Evolutionary conservation across 345 rosid genomes (phyloP).

Genomic region (Toxicodendron radicans): DNA sequence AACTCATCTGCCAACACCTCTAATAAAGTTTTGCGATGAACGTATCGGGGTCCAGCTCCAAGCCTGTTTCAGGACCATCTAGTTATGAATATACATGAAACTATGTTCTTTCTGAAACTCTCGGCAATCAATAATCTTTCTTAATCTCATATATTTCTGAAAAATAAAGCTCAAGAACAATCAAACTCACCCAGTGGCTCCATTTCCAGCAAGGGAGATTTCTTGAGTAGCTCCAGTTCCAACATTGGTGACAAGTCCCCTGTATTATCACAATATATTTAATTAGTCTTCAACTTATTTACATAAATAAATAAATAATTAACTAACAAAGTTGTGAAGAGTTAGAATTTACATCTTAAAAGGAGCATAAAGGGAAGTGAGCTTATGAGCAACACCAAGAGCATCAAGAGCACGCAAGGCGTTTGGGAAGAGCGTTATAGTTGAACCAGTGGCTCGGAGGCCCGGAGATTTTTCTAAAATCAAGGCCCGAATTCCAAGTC

Average conservation of each 20-base stretch:
- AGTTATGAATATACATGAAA: too few relatives aligned
- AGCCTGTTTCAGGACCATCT: not conserved
- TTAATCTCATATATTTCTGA: not conserved
- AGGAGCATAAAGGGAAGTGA: conserved; percentile 29
- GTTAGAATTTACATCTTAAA: not conserved
- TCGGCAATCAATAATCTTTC: too few relatives aligned
- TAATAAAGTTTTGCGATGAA: conserved; percentile 31
- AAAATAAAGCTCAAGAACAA: not conserved
- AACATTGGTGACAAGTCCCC: not conserved
- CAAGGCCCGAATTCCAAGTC: conserved; percentile 30
- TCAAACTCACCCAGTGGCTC: not conserved
- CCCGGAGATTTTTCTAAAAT: conserved; percentile 32
- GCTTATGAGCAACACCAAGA: conserved; percentile 41
- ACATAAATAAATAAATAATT: too few relatives aligned
- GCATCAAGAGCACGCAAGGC: conserved; percentile 45
- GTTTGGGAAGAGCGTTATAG: conserved; percentile 33
- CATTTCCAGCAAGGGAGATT: not conserved
- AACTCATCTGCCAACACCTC: conserved; percentile 37
- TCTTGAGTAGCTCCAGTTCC: conserved; percentile 7
- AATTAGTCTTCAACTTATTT: too few relatives aligned
- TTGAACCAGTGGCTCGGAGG: conserved; percentile 32
- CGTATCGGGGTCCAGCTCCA: conserved; percentile 14
- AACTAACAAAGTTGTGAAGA: too few relatives aligned
- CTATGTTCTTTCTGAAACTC: too few relatives aligned
- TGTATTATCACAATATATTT: not conserved